Evolutionary conservation across 805 yeast species (phyloP), one percentile per base, ranked within the genome.

Genomic region (Ogataea haglerorum): DNA sequence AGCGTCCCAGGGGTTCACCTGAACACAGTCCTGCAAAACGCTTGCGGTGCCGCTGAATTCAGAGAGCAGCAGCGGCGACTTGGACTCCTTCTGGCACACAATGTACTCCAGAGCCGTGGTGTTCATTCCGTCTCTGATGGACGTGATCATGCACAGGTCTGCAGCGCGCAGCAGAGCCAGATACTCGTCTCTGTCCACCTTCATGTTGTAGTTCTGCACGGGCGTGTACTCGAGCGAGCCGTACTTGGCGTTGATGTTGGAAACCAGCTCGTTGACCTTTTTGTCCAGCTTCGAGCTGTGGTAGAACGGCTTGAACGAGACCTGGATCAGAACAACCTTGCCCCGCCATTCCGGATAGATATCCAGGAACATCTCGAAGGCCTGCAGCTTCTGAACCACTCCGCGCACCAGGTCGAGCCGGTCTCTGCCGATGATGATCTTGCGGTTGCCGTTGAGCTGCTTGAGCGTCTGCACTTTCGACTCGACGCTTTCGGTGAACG

Each of bases 1-100:
- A 0, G 95, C 74, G 65, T 93, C 98, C 96, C 97, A 93, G 6
- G 99, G 99, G 53, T 93, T 93, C 25, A 93, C 93, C 48, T 84
- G 76, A 36, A 86, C 72, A 0, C 96, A 86, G 46, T 82, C 86
- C 40, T 70, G 72, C 40, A 85, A 61, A 2, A 83, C 83, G 2
- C 85, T 68, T 0, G 88, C 78, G 3, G 95, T 81, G 32, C 99
- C 99, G 41, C 95, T 85, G 58, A 93, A 93, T 66, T 93, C 99
- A 16, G 96, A 85, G 32, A 93, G 67, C 27, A 93, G 79, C 56
- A 95, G 72, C 0, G 98, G 96, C 3, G 85, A 76, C 47, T 72
- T 69, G 46, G 80, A 75, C 46, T 76, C 68, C 54, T 86, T 81
- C 62, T 87, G 95, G 52, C 96, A 86, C 31, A 90, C 80, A 32